Base-by-base conservation (phyloP, 768 basidiomycete genomes). In the Macrocybe gigantea region DNA sequence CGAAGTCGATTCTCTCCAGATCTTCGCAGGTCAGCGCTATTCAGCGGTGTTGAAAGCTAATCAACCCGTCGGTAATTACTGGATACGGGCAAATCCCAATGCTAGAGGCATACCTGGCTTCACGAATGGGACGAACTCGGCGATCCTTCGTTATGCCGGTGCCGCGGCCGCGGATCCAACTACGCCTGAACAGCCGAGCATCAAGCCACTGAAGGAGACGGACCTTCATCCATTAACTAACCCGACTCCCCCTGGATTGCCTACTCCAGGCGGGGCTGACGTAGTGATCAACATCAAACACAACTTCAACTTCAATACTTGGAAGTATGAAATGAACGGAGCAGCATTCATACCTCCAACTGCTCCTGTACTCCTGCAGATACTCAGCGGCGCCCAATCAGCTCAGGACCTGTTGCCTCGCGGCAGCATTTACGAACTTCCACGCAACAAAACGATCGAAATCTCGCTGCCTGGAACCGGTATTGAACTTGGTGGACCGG, bases 131-230 rank as follows among this genome's bases (percentile, higher is more conserved):
- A 63, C 71, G 49, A 78, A 75, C 57, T 66, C 66, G 40, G 80
- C 77, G 3, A 78, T 82, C 47, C 57, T 82, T 34, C 68, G 75
- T 44, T 82, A 82, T 48, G 55, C 32, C 1, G 74, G 72, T n/a
- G 80, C 79, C 7, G 51, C 63, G 0, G 47, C 43, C n/a, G 49
- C 53, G 7, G 78, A 81, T 33, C 80, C 80, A 5, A 65, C 63
- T 1, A 70, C 68, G 35, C 22, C 4, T 22, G 22, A 22, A 22
- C 22, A 22, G 22, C 22, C 22, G 22, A 22, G 22, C 22, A 4
- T 22, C 5, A 44, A 44, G 13, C 42, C 42, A 13, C 6, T 44
- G 11, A 34, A 33, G 5, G 42, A 44, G 32, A 34, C 42, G n/a
- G 35, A 44, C 42, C 31, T 44, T 13, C 8, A 12, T 33, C 42